phyloP scores from a whole-genome alignment of 768 basidiomycete species.

The Leucocoprinus birnbaumii region DNA sequence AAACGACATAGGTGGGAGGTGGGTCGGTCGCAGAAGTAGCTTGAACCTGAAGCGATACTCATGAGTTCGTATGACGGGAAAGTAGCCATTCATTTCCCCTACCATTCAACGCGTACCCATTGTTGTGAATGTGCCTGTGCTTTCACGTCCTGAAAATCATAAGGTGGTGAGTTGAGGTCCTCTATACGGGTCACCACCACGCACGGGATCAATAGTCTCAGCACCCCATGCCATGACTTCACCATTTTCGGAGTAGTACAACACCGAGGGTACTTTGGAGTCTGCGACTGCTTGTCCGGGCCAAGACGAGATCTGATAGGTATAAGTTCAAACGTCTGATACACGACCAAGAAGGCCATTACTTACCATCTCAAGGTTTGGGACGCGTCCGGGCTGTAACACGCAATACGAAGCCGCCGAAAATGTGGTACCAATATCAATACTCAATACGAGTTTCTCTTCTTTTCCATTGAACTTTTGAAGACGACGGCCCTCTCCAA shows the following conservation, averaged over 20 bases:
- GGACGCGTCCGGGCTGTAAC: neutral
- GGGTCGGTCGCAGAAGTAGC: neutral
- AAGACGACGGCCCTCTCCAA: neutral
- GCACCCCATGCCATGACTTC: neutral
- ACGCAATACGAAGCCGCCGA: neutral
- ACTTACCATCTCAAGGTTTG: neutral
- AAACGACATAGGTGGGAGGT: neutral
- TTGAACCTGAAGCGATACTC: conserved; percentile 4
- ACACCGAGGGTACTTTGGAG: neutral
- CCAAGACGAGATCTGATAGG: neutral
- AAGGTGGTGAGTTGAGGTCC: neutral
- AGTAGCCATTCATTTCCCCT: neutral
- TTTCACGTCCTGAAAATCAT: neutral
- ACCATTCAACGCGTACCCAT: neutral
- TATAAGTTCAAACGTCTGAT: neutral
- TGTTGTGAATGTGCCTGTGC: neutral
- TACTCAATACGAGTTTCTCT: neutral
- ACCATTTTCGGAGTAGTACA: neutral
- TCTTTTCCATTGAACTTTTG: neutral
- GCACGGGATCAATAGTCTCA: neutral
- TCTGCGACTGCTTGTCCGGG: conserved; percentile 1
- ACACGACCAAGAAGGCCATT: neutral
- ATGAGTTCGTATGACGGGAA: neutral
- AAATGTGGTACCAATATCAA: conserved; percentile 2
- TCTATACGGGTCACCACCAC: neutral